Percentiles rank a stretch among this genome's conserved stretches.
Evolutionary conservation across 108 stramenopile genomes (phyloP).

Genomic region (Skeletonema menzelii): DNA sequence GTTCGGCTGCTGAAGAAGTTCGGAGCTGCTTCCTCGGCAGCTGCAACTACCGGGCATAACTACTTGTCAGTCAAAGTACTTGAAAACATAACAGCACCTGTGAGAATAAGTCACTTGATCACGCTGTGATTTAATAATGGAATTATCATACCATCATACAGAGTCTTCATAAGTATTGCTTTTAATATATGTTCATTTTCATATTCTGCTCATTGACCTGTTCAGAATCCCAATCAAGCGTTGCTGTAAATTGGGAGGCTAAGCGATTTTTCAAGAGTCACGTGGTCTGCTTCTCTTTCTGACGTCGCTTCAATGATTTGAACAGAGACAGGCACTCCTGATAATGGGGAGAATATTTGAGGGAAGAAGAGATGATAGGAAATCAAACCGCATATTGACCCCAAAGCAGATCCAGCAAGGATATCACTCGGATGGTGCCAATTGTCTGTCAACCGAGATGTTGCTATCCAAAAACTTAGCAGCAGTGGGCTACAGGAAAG

Average conservation of each 20-base stretch:
- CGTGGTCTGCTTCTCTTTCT: constrained; percentile 5
- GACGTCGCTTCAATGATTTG: not conserved
- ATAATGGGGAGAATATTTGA: constrained; percentile 44
- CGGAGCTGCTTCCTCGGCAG: constrained; percentile 19
- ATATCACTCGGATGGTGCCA: constrained; percentile 89
- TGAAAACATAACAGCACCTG: constrained; percentile 16
- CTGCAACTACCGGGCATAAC: constrained; percentile 39
- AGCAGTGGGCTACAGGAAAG: constrained; percentile 27
- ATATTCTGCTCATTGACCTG: too few relatives aligned
- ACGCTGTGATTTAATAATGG: constrained; percentile 17
- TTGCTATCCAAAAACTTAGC: constrained; percentile 42
- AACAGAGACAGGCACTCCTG: constrained; percentile 59
- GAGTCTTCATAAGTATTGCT: not conserved
- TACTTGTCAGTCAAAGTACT: constrained; percentile 32
- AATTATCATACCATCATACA: not conserved
- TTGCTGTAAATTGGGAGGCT: constrained; percentile 8
- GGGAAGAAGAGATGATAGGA: constrained; percentile 69
- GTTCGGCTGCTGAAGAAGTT: constrained; percentile 30
- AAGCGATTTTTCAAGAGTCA: constrained; percentile 16
- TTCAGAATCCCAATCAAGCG: not conserved
- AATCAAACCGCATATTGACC: constrained; percentile 50
- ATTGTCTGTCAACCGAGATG: constrained; percentile 53
- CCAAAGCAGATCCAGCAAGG: constrained; percentile 70
- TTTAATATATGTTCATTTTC: not conserved
- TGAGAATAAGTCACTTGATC: constrained; percentile 40